These are phyloP conservation scores for Penicillium capsulatum DNA, from an alignment of 2,329 filamentous ascomycete species.

Conservation along the genomic window DNA sequence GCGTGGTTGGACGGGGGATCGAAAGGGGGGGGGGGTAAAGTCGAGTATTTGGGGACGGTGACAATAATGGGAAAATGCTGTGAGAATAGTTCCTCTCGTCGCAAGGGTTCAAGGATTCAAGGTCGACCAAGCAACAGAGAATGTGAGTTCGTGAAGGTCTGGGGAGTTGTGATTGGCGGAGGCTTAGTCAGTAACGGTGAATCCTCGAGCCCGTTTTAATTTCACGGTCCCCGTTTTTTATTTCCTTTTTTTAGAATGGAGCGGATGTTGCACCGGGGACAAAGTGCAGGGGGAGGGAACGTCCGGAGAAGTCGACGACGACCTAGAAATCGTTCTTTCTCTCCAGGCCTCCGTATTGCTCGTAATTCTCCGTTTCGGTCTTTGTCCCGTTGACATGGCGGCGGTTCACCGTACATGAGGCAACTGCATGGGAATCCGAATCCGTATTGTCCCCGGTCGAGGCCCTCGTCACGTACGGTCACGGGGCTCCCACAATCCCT, in stretches of 20 bases:
- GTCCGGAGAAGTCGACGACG: too few species aligned
- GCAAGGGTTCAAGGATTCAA: too few species aligned
- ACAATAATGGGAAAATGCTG: too few species aligned
- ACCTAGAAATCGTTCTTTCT: too few species aligned
- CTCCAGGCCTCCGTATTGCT: too few species aligned
- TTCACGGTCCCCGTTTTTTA: constrained; percentile 11
- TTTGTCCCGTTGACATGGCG: too few species aligned
- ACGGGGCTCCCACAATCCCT: constrained; percentile 25
- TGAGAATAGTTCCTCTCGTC: too few species aligned
- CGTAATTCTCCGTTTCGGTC: too few species aligned
- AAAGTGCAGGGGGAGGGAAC: neutral
- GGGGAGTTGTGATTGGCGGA: neutral
- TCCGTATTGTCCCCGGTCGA: constrained; percentile 31
- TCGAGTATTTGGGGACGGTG: too few species aligned
- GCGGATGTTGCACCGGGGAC: constrained; percentile 21
- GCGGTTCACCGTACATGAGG: too few species aligned
- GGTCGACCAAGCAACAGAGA: constrained; percentile 12
- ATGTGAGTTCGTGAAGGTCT: neutral
- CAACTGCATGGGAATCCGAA: too few species aligned
- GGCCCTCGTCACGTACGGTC: constrained; percentile 45
- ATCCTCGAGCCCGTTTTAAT: constrained; percentile 14
- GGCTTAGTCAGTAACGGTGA: constrained; percentile 14
- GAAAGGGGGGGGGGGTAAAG: neutral
- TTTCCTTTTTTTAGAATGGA: constrained; percentile 13
- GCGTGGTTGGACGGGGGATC: constrained; percentile 25